These are phyloP conservation scores for Hortiboletus flavorubellus DNA, from an alignment of 768 basidiomycete genomes.

Conservation along the genomic window DNA sequence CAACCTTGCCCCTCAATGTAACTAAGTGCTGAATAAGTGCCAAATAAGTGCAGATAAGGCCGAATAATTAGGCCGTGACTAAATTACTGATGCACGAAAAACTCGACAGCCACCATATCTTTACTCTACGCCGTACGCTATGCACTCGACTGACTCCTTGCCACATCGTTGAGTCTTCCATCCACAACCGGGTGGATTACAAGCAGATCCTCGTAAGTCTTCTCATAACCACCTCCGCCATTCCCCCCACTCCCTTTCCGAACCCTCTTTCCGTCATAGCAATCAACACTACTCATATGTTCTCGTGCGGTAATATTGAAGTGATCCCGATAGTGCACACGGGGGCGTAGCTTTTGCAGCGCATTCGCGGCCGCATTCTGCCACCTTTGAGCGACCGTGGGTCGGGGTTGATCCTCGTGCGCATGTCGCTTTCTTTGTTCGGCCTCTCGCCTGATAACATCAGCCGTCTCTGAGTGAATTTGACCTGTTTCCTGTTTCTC, in stretches of 20 bases:
- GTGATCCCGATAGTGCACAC: conserved; percentile 53
- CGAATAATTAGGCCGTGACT: too few relatives aligned
- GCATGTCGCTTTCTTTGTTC: too few relatives aligned
- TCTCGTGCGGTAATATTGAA: conserved; percentile 60
- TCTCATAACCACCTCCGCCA: conserved; percentile 10
- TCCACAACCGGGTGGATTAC: conserved; percentile 64
- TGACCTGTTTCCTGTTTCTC: conserved; percentile 27
- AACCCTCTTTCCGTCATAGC: conserved; percentile 56
- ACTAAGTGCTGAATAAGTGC: too few relatives aligned
- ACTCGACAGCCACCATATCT: background rate
- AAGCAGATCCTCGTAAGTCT: conserved; percentile 44
- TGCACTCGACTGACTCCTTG: conserved; percentile 23
- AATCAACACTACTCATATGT: conserved; percentile 78
- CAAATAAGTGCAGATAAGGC: too few relatives aligned
- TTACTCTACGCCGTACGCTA: conserved; percentile 13
- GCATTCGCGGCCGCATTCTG: conserved; percentile 42
- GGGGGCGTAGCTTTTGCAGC: conserved; percentile 45
- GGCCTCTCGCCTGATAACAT: too few relatives aligned
- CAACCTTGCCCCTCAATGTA: too few relatives aligned
- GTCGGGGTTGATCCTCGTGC: background rate
- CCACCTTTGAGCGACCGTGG: conserved; percentile 42
- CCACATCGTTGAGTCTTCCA: conserved; percentile 59
- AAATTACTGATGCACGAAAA: background rate
- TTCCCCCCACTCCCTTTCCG: conserved; percentile 33
- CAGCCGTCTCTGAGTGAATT: conserved; percentile 42